A percentile compares a stretch with the other conserved stretches of the same genome.
Conservation (phyloP, 345 rosid species). For the Raphanus raphanistrum region DNA sequence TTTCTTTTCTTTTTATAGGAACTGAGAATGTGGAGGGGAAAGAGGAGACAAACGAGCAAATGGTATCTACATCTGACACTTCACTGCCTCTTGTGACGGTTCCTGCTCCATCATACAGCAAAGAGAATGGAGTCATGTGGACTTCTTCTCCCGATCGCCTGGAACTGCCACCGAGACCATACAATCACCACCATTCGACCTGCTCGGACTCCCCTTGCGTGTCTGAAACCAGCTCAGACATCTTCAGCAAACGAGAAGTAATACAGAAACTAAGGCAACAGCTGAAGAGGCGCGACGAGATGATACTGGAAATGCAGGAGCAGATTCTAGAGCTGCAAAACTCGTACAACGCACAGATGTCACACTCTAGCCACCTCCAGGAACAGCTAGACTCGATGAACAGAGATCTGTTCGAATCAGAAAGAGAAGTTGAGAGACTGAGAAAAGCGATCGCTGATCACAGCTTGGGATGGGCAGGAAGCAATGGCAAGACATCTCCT, state of each 20-base stretch:
- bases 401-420: conserved; percentile 74
- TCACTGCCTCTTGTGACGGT: conserved; percentile 75
- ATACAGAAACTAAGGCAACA: conserved; percentile 94
- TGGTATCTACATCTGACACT: conserved; percentile 53
- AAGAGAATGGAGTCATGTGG: conserved; percentile 80
- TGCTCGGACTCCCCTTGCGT: conserved; percentile 96
- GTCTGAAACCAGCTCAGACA: conserved; percentile 94
- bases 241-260: conserved; percentile 90
- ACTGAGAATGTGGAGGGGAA: conserved; percentile 52
- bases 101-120: conserved; percentile 58
- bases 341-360: conserved; percentile 62
- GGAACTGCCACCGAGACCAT: conserved; percentile 84
- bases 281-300: conserved; percentile 89
- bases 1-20: conserved; percentile 42
- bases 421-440: conserved; percentile 82
- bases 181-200: conserved; percentile 69
- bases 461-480: conserved; percentile 47
- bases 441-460: conserved; percentile 96
- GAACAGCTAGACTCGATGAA: conserved; percentile 73
- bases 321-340: conserved; percentile 78
- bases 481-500: conserved; percentile 43
- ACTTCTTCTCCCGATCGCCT: conserved; percentile 83
- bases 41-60: conserved; percentile 47
- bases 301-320: conserved; percentile 97
- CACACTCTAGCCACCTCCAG: conserved; percentile 70